A percentile compares a stretch with the other conserved stretches of the same genome.
Evolutionary conservation across 2,329 filamentous ascomycete genomes (phyloP).

Genomic region (Trichoderma citrinoviride): DNA sequence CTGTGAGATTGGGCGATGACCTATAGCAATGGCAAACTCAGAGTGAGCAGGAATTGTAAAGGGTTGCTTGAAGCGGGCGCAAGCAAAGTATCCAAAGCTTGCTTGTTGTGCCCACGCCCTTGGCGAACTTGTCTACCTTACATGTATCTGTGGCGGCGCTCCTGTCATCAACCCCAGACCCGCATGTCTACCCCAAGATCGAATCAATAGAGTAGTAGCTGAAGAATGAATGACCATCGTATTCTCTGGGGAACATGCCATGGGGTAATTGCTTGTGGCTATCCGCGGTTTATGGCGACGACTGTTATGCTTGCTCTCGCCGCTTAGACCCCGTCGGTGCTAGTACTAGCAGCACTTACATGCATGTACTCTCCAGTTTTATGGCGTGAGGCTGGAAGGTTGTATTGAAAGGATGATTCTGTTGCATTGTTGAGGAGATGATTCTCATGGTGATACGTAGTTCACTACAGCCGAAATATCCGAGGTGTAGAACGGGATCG

Average conservation of each 20-base stretch:
- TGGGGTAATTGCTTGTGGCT: neutral
- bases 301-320: neutral
- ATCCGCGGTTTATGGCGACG: neutral
- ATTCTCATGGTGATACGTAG: no score
- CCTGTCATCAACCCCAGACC: no score
- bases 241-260: no score
- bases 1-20: neutral
- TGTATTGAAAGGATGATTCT: neutral
- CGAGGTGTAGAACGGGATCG: neutral
- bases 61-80: neutral
- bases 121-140: neutral
- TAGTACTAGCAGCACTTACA: neutral
- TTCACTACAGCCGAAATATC: slow-evolving; percentile 2
- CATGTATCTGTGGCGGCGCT: neutral
- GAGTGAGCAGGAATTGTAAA: no score
- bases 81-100: neutral
- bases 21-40: no score
- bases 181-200: no score
- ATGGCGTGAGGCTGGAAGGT: neutral
- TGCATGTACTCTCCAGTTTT: neutral
- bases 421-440: no score
- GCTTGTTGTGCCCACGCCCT: neutral
- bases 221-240: neutral
- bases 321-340: neutral
- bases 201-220: no score